Evolutionary conservation across 768 basidiomycete genomes (phyloP), one percentile per base, ranked within the genome.

Genomic region (Suillus americanus): DNA sequence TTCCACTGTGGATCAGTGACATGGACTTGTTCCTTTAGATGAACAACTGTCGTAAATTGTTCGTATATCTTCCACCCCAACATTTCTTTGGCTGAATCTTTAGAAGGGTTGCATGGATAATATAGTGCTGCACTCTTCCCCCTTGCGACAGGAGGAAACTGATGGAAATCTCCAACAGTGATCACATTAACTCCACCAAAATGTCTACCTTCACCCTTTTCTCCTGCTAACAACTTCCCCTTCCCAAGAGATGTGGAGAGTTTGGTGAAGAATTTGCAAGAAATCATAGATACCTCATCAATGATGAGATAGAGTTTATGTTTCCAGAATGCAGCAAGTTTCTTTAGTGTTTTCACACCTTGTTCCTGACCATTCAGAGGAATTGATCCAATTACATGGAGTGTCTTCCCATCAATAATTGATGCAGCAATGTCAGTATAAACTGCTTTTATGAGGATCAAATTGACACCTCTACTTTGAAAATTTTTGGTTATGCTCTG

Each of bases 231-330:
- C 7, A 68, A 66, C 23, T 71, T 62, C 0, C 65, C 71, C 1
- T 66, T 56, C 1, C n/a, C 5, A 48, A 45, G 2, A 79, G 48
- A 25, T 78, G 77, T 14, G 0, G 75, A 77, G 1, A 73, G 13
- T 2, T 40, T 45, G 0, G 67, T 67, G 0, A 80, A 53, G 12
- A 77, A 62, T 0, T 35, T 43, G 62, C 74, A 72, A 10, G 74
- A 70, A 0, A 78, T 41, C 82, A 83, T 83, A 0, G 81, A 82
- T 14, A 67, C 64, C 60, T 83, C 81, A 64, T 83, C 79, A 1
- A 61, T 54, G n/a, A 81, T 72, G 12, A 81, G 23, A 20, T 62
- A 65, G 0, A 51, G 6, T 35, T 65, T 64, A 3, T 5, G 14
- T 30, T 56, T 65, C 62, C 46, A 62, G 3, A 62, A 62, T 3